Evolutionary conservation across 2,329 filamentous ascomycete species (phyloP), one percentile per base, ranked within the genome.

Genomic region (Penicillium verrucosum): DNA sequence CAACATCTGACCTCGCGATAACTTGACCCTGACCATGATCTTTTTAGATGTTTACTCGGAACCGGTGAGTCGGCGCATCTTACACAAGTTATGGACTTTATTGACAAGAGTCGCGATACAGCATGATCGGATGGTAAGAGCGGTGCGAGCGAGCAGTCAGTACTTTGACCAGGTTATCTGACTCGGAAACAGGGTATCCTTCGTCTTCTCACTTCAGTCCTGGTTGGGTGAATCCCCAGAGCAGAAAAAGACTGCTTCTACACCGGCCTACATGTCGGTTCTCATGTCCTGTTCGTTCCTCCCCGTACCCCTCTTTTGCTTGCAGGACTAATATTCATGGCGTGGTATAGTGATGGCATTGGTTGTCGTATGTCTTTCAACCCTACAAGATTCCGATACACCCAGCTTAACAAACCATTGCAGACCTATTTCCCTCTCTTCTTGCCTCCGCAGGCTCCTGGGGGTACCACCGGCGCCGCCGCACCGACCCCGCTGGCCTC

Each of bases 21-120:
- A 57, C 37, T 59, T 44, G 46, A 60, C 57, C 57, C 64, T 69
- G 55, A 70, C 56, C 41, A n/a, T 40, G 32, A 30, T 52, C 34
- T 25, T 25, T 27, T 34, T 63, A 86, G 83, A 95, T 96, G 82
- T 94, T 96, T 73, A 94, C 89, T 67, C 84, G 92, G 65, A 96
- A 96, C 78, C 89, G 90, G 82, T 94, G 77, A 77, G 80, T 63
- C 18, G 38, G 41, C 38, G 8, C 40, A 23, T 18, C 14, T 51
- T 52, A 63, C 34, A 63, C 41, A 18, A 54, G 37, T 43, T 30
- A 49, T 23, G 7, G 14, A 41, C 14, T 44, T 45, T 52, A 41
- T 52, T 64, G 42, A 58, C 54, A 4, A 23, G 6, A 18, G 5
- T 25, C 29, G 37, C 50, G 32, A 37, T 47, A 64, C 68, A 87